Evolutionary conservation across 2,329 filamentous ascomycete genomes (phyloP), one percentile per base, ranked within the genome.

Genomic region (Fusarium nurragi): DNA sequence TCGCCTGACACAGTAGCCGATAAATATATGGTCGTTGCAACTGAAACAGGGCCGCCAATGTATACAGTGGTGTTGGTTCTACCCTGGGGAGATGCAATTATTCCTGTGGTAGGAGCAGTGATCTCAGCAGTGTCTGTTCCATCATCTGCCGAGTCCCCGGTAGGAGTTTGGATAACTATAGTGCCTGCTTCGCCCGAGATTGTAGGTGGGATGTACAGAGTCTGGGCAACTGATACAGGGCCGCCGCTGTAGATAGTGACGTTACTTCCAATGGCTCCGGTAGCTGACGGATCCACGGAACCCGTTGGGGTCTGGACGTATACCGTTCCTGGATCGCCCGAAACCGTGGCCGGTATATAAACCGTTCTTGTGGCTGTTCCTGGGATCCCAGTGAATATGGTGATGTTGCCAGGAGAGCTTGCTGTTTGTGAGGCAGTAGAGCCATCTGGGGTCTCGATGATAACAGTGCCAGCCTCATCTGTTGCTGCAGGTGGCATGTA

Each of bases 261-360:
- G 5, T 62, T 61, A 4, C 41, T 30, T 12, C n/a, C 21, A 7
- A 14, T 3, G 6, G 36, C 26, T 26, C 22, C 46, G 14, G 37
- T 55, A 3, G n/a, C 23, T 11, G 53, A 43, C 19, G 38, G 23
- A 1, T 39, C 32, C 5, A 12, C 5, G 3, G 2, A 13, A 7
- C 10, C n/a, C 2, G 48, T 49, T 1, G 59, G 59, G 3, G 48
- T 60, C 23, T 60, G 55, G 3, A 61, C 44, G 4, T 44, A 21
- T 7, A 60, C 18, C 2, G 56, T 60, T 1, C 32, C 48, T 18
- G 58, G 43, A 5, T 26, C 32, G 1, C 40, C 37, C 2, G 54
- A 37, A 25, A 10, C 34, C 2, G 55, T 60, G n/a, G 55, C 40
- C 4, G 54, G 34, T 3, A 60, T 21, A 5, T 22, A 60, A 4